A percentile compares a stretch with the other conserved stretches of the same genome.
Conservation (phyloP, 1,284 basidiomycete genomes). For the Trametes sp. region DNA sequence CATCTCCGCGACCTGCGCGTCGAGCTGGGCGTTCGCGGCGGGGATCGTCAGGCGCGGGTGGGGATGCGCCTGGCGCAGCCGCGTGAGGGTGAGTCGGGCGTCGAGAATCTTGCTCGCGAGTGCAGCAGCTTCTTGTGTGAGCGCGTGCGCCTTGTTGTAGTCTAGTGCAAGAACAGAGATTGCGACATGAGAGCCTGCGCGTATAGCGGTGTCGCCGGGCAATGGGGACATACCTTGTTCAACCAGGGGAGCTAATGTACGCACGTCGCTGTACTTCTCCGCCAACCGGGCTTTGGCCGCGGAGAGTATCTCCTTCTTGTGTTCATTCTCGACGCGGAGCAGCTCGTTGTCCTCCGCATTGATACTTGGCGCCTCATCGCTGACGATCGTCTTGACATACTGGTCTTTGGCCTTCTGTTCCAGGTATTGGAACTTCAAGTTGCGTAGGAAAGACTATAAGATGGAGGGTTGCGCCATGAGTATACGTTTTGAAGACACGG, state of each 20-base stretch:
- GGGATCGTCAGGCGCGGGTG: constrained; percentile 77
- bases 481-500: too few species aligned
- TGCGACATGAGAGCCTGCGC: too few species aligned
- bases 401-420: constrained; percentile 89
- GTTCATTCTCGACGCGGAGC: constrained; percentile 64
- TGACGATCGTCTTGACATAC: constrained; percentile 85
- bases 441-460: constrained; percentile 76
- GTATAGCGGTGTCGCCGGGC: too few species aligned
- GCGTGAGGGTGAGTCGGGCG: constrained; percentile 77
- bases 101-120: constrained; percentile 82
- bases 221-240: constrained; percentile 61
- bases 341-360: constrained; percentile 78
- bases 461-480: too few species aligned
- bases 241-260: constrained; percentile 67
- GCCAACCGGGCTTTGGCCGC: constrained; percentile 66
- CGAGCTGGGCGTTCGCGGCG: constrained; percentile 74
- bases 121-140: constrained; percentile 61
- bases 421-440: constrained; percentile 85
- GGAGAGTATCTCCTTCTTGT: constrained; percentile 75
- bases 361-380: constrained; percentile 79
- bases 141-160: constrained; percentile 59
- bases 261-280: constrained; percentile 67
- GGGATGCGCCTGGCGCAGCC: constrained; percentile 81
- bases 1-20: constrained; percentile 76
- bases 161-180: constrained; percentile 51